Evolutionary conservation across 2,329 filamentous ascomycete species (phyloP), one percentile per base, ranked within the genome.

Genomic region (Pseudogymnoascus sp.): DNA sequence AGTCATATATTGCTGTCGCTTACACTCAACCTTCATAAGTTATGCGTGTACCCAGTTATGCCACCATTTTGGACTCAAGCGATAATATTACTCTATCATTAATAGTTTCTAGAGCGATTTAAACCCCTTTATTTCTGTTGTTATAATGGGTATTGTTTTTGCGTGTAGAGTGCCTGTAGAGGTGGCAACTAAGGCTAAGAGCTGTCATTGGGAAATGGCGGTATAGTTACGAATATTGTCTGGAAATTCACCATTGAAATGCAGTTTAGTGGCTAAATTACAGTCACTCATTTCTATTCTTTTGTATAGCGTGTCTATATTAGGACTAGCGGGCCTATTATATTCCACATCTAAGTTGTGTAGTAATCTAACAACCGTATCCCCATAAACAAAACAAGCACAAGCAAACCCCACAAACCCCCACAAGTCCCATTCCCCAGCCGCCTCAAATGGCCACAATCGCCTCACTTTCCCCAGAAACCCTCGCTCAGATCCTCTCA

Each of bases 381-480:
- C 14, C 5, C 28, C 49, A 55, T 35, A 55, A 55, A 55, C 16
- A 35, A 33, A 55, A 55, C 25, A 33, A 35, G 7, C 23, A 52
- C n/a, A 16, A 16, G 4, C 14, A 52, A 52, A 28, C 25, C 7
- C 45, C 23, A 33, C 45, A 33, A 19, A 55, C n/a, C 39, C 16
- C 39, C 33, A 12, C 33, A 35, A 35, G 11, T 35, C n/a, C 11
- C 41, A 55, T n/a, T 22, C n/a, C 30, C 28, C 49, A 55, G 16
- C 11, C 49, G 25, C 49, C 6, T 35, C 49, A 55, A 55, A 55
- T 55, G 49, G 49, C 49, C 28, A 55, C 49, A 33, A 55, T 55
- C n/a, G 49, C 49, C 28, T 55, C 49, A 19, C 49, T 55, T 55
- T 55, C 49, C 49, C 49, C 49, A 55, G 49, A 55, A 35, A 55